Evolutionary conservation across 2,329 filamentous ascomycete genomes (phyloP), one percentile per base, ranked within the genome.

Genomic region (Dryadomyces quercivorus): DNA sequence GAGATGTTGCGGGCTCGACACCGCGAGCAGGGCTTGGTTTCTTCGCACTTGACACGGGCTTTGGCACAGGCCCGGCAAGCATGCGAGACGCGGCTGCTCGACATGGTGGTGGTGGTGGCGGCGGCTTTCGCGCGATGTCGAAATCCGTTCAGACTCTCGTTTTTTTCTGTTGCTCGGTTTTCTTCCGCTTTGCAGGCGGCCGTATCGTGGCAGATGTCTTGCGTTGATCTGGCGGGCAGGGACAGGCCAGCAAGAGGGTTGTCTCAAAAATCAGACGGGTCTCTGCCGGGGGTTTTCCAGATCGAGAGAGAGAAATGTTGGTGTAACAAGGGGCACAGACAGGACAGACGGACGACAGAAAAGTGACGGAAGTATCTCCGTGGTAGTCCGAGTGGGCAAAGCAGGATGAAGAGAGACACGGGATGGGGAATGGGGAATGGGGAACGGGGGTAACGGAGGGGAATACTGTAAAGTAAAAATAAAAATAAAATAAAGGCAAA

Each of bases 31-130:
- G 76, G 76, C 63, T 79, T 78, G 20, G 67, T 61, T 53, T 79
- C 76, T 56, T 78, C 75, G 57, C 76, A 79, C 60, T 78, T 79
- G 44, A 78, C 75, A 12, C 76, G 68, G 10, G 76, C 76, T 34
- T 70, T 64, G 8, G 76, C 75, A 58, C 76, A 79, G 13, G 73
- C 66, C 40, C 72, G 70, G 58, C 76, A 79, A n/a, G 76, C 76
- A 57, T 77, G 75, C 15, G 72, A 74, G 15, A 79, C 76, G n/a
- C 76, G 73, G 22, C 72, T 49, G 45, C 26, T 21, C 9, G 22
- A 36, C 45, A 53, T 53, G 21, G 45, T n/a, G n/a, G n/a, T n/a
- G n/a, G n/a, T n/a, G n/a, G n/a, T n/a, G n/a, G n/a, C n/a, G n/a
- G n/a, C n/a, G n/a, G n/a, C n/a, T n/a, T n/a, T n/a, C n/a, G n/a